phyloP scores from a whole-genome alignment of 768 basidiomycete species.

The Suillus tomentosus region DNA sequence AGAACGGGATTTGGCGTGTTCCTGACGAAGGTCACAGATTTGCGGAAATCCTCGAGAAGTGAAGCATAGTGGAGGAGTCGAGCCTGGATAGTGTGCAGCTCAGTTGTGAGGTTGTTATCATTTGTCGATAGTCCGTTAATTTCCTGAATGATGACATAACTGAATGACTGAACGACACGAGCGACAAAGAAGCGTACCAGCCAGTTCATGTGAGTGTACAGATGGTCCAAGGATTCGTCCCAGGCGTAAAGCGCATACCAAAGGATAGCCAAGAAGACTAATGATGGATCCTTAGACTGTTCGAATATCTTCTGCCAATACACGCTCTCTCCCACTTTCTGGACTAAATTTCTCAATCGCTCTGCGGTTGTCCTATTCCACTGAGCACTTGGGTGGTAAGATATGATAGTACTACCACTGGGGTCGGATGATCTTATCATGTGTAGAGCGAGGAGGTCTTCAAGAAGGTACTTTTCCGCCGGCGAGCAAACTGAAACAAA shows the following conservation, averaged over 20 bases:
- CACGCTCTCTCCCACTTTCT: slow-evolving; percentile 36
- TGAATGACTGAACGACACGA: slow-evolving; percentile 5
- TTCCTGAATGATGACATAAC: slow-evolving; percentile 39
- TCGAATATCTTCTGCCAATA: slow-evolving; percentile 38
- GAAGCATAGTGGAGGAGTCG: slow-evolving; percentile 59
- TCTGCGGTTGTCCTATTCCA: slow-evolving; percentile 30
- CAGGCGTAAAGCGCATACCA: slow-evolving; percentile 67
- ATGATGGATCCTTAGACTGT: slow-evolving; percentile 34
- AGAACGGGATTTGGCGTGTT: slow-evolving; percentile 52
- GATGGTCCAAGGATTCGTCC: slow-evolving; percentile 57
- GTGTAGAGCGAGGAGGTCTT: slow-evolving; percentile 42
- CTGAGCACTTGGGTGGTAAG: slow-evolving; percentile 34
- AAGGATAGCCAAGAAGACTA: slow-evolving; percentile 41
- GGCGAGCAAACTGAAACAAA: neutral
- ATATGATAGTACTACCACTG: slow-evolving; percentile 35
- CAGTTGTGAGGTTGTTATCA: slow-evolving; percentile 47
- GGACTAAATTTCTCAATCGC: slow-evolving; percentile 31
- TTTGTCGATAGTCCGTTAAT: slow-evolving; percentile 38
- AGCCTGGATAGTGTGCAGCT: slow-evolving; percentile 58
- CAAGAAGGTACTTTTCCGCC: slow-evolving; percentile 30
- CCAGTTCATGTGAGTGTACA: slow-evolving; percentile 52
- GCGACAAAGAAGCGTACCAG: slow-evolving; percentile 36
- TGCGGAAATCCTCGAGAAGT: slow-evolving; percentile 55
- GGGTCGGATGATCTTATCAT: slow-evolving; percentile 34
- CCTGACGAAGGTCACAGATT: slow-evolving; percentile 50